Evolutionary conservation across 1,284 basidiomycete species (phyloP), one percentile per base, ranked within the genome.

Genomic region (Fomes fomentarius): DNA sequence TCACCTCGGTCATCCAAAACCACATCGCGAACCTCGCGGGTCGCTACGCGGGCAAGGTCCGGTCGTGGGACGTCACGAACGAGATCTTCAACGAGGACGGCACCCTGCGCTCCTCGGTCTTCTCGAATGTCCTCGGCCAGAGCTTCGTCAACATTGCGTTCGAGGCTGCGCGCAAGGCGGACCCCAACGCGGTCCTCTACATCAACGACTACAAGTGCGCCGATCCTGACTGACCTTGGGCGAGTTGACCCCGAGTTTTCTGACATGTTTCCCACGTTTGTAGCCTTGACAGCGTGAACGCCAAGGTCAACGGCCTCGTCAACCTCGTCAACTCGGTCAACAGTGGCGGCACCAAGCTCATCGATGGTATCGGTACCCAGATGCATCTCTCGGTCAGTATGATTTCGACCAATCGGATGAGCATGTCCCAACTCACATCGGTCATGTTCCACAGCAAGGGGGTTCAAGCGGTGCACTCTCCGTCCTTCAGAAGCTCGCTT

Each of bases 381-480:
- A 8, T 22, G 4, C 8, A 7, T 30, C 28, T 30, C 28, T 30
- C 28, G 28, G 28, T 30, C 7, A 30, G 28, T 12, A 12, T 30
- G 7, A 30, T 30, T 12, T 30, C 28, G 11, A 1, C n/a, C 26
- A 21, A 17, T 14, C 21, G 9, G 5, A 12, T 1, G 3, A 9
- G 0, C 5, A 1, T 37, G 22, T 4, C 8, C 47, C 12, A 28
- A 37, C 31, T 7, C 34, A 12, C n/a, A n/a, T n/a, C n/a, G 41
- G 15, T 46, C n/a, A n/a, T 24, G 38, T 30, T 12, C 4, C 31
- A 50, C 43, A 74, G 73, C 50, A 63, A 35, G 64, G 64, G n/a
- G 74, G 74, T 48, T 69, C 74, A 21, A 69, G 74, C 26, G 75
- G 76, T 17, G 70, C 70, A 22, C 65, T 74, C 39, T 69, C 69